phyloP scores from a whole-genome alignment of 176 grass and related monocot genomes.

The Cenchrus fungigraminus region DNA sequence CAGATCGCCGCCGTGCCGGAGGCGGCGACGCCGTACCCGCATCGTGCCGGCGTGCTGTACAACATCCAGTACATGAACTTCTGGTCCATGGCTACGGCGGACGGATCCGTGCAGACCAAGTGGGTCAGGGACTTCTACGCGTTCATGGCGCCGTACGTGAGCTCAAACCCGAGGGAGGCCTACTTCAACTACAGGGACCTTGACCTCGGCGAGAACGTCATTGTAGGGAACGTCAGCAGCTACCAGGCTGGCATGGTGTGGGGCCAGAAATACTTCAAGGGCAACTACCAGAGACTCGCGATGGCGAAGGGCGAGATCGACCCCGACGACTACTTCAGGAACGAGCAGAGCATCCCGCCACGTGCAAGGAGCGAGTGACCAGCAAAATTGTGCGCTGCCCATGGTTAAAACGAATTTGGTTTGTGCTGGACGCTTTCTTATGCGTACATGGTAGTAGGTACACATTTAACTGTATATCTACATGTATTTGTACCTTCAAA shows the following conservation, averaged over 20 bases:
- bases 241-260: conserved; percentile 49
- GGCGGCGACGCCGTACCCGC: conserved; percentile 47
- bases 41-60: conserved; percentile 54
- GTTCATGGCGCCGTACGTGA: conserved; percentile 50
- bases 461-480: neutral
- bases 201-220: conserved; percentile 47
- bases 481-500: neutral
- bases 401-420: neutral
- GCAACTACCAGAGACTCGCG: conserved; percentile 45
- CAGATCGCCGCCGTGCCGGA: conserved; percentile 28
- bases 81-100: neutral
- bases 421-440: neutral
- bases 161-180: conserved; percentile 44
- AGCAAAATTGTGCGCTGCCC: neutral
- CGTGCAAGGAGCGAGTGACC: neutral
- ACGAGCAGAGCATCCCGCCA: conserved; percentile 71
- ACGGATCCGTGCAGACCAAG: neutral
- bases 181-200: conserved; percentile 68
- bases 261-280: conserved; percentile 51
- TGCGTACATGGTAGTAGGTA: neutral
- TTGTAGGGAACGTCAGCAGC: conserved; percentile 32
- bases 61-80: conserved; percentile 57
- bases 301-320: conserved; percentile 42
- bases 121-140: conserved; percentile 50
- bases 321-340: conserved; percentile 66